Evolutionary conservation across 495 filamentous ascomycete genomes (phyloP).

Genomic region (Tuber melanosporum): DNA sequence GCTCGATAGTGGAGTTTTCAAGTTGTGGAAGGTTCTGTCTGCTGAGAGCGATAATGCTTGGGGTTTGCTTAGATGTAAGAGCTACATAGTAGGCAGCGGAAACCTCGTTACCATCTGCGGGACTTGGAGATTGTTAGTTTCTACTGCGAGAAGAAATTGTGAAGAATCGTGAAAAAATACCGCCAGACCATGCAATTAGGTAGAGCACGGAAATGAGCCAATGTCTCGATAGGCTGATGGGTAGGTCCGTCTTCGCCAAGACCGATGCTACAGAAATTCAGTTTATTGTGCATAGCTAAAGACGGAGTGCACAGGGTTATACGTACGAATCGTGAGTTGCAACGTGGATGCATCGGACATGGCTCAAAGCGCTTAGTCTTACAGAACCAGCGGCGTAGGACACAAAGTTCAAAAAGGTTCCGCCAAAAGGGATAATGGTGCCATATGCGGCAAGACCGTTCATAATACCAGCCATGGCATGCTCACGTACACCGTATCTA

Average conservation of each 20-base stretch:
- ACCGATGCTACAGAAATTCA: conserved; percentile 55
- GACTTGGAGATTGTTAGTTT: conserved; percentile 37
- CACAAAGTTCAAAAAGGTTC: conserved; percentile 99
- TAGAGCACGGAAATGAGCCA: conserved; percentile 96
- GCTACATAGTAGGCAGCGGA: conserved; percentile 96
- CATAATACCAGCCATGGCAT: conserved; percentile 96
- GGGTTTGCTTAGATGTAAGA: conserved; percentile 82
- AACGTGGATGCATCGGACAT: conserved; percentile 87
- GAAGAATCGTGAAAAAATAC: conserved; percentile 8
- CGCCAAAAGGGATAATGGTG: conserved; percentile 84
- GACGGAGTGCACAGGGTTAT: background rate
- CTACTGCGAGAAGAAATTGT: background rate
- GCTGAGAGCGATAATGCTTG: conserved; percentile 86
- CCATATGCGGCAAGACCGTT: conserved; percentile 96
- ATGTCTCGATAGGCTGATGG: conserved; percentile 99
- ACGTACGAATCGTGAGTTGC: conserved; percentile 85
- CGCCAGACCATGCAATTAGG: conserved; percentile 99
- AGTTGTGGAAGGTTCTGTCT: conserved; percentile 98
- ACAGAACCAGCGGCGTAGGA: conserved; percentile 95
- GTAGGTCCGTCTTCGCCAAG: conserved; percentile 98
- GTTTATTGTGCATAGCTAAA: background rate
- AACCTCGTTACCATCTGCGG: conserved; percentile 97
- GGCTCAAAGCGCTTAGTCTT: conserved; percentile 85
- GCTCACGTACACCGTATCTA: conserved; percentile 95
- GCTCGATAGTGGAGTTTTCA: conserved; percentile 80